phyloP scores from a whole-genome alignment of 768 basidiomycete genomes.

The Mycena albidolilacea region DNA sequence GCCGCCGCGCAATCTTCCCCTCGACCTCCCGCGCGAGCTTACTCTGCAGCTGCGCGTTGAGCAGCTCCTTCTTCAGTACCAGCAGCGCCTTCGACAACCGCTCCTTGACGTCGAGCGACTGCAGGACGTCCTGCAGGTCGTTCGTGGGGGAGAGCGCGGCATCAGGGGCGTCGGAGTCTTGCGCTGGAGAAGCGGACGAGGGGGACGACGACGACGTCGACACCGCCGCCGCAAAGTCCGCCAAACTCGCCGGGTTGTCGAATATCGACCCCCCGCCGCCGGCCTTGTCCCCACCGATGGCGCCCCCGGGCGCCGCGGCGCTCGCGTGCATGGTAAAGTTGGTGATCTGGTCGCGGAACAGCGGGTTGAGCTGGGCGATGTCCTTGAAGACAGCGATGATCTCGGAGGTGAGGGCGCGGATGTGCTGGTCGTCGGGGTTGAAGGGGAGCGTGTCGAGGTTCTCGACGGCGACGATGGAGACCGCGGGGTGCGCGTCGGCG shows the following conservation, averaged over 20 bases:
- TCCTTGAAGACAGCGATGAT: constrained; percentile 99
- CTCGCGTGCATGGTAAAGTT: constrained; percentile 95
- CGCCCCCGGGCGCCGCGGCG: background rate
- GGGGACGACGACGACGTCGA: constrained; percentile 86
- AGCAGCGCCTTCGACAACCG: constrained; percentile 90
- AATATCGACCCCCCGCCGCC: constrained; percentile 66
- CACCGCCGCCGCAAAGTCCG: constrained; percentile 97
- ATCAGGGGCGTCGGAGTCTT: no score
- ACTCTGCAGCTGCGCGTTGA: constrained; percentile 94
- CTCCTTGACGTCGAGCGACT: constrained; percentile 88
- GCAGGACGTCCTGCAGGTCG: constrained; percentile 95
- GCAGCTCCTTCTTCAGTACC: constrained; percentile 97
- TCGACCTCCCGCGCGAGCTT: constrained; percentile 97
- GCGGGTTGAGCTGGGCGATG: constrained; percentile 95
- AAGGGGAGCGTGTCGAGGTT: constrained; percentile 88
- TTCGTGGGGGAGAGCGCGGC: constrained; percentile 39
- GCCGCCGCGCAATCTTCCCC: constrained; percentile 93
- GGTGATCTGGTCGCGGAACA: constrained; percentile 98
- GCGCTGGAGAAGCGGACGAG: no score
- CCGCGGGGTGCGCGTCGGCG: constrained; percentile 77
- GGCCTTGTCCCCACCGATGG: no score
- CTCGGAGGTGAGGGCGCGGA: constrained; percentile 96
- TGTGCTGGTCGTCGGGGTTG: constrained; percentile 94
- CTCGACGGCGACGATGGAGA: constrained; percentile 91
- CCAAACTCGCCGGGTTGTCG: constrained; percentile 97